Percentiles rank a stretch among this genome's conserved stretches.
Evolutionary conservation across 441 rosid genomes (phyloP).

Genomic region (Isatis lusitanica): DNA sequence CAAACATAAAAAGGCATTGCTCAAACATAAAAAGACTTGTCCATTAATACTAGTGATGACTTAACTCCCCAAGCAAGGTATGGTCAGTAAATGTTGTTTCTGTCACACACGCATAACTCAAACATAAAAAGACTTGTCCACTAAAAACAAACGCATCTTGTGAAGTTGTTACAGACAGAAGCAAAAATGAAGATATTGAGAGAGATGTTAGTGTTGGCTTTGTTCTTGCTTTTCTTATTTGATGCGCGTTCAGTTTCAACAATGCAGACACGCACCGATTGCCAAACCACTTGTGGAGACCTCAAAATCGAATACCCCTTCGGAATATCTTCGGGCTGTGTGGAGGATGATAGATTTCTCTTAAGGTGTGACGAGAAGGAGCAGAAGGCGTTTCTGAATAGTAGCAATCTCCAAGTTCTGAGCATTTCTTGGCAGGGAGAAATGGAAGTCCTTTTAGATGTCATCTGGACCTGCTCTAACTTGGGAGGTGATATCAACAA

Average conservation of each 20-base stretch:
- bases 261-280: not conserved
- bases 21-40: no score
- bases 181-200: no score
- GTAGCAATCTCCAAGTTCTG: not conserved
- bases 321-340: not conserved
- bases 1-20: no score
- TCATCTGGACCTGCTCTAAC: not conserved
- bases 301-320: not conserved
- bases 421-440: not conserved
- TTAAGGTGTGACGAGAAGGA: not conserved
- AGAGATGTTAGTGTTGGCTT: not conserved
- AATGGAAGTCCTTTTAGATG: not conserved
- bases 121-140: no score
- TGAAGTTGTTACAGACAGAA: no score
- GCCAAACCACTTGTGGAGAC: not conserved
- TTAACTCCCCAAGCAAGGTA: no score
- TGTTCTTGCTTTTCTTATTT: not conserved
- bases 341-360: not conserved
- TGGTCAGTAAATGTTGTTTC: no score
- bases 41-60: no score
- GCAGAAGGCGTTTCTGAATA: not conserved
- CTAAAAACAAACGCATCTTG: no score
- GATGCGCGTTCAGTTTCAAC: not conserved
- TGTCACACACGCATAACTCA: no score
- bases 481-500: no score